A percentile compares a stretch with the other conserved stretches of the same genome.
These are phyloP conservation scores for Ophiocordyceps polyrhachis-furcata DNA, from an alignment of 2,329 filamentous ascomycete genomes.

Conservation along the genomic window DNA sequence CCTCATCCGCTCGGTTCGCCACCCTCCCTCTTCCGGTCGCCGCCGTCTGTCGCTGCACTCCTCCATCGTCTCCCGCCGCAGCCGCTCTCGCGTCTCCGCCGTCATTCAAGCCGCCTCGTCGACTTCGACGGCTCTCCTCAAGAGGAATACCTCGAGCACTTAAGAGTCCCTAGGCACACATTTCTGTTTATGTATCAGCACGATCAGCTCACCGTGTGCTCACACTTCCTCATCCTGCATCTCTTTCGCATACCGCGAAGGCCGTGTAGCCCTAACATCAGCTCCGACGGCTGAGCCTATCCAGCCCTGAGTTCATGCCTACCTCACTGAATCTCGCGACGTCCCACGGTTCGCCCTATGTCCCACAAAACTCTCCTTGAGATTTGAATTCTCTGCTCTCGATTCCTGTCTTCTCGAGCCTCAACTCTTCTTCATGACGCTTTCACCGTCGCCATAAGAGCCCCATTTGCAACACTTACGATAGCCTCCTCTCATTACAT, in stretches of 20 bases:
- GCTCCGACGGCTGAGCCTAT: constrained; percentile 72
- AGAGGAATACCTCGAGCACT: constrained; percentile 8
- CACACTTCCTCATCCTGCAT: constrained; percentile 93
- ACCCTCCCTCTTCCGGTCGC: background rate
- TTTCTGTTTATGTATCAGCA: constrained; percentile 96
- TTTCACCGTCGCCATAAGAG: constrained; percentile 8
- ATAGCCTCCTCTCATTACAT: background rate
- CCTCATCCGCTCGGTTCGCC: background rate
- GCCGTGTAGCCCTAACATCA: constrained; percentile 77
- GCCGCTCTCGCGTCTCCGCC: background rate
- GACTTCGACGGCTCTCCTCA: background rate
- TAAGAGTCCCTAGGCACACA: constrained; percentile 14
- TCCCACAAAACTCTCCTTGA: constrained; percentile 32
- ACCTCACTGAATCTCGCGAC: constrained; percentile 27
- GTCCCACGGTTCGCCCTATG: constrained; percentile 33
- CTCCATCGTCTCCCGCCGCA: background rate
- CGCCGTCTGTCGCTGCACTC: background rate
- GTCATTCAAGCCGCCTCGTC: background rate
- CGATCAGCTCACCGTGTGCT: constrained; percentile 76
- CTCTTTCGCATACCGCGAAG: constrained; percentile 91
- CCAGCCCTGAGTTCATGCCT: constrained; percentile 36
- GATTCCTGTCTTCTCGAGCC: constrained; percentile 3
- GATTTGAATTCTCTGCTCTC: constrained; percentile 33
- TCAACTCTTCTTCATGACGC: constrained; percentile 18
- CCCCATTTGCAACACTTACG: constrained; percentile 4